Evolutionary conservation across 1,284 basidiomycete genomes (phyloP).

Genomic region (Tylopilus sp.): DNA sequence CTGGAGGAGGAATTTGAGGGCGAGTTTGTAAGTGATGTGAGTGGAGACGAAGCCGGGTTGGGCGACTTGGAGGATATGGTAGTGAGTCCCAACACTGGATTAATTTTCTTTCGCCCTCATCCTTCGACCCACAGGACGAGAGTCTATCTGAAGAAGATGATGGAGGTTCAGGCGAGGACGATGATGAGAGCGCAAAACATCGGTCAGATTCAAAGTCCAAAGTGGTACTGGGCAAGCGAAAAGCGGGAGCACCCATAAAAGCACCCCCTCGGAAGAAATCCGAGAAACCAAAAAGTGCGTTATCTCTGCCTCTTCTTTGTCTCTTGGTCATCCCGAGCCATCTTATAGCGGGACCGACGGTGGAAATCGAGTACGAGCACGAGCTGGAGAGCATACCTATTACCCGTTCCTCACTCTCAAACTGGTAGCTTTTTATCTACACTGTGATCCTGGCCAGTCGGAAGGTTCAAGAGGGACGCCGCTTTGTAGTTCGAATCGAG

Average conservation of each 20-base stretch:
- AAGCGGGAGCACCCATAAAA: slow-evolving; percentile 42
- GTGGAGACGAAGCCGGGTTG: slow-evolving; percentile 56
- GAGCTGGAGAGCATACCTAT: slow-evolving; percentile 74
- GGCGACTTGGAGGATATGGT: slow-evolving; percentile 70
- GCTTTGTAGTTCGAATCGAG: too few relatives aligned
- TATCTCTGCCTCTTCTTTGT: slow-evolving; percentile 2
- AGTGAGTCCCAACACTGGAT: slow-evolving; percentile 36
- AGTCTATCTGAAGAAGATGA: slow-evolving; percentile 21
- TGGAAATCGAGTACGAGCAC: slow-evolving; percentile 94
- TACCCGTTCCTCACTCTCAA: slow-evolving; percentile 51
- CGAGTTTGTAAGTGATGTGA: slow-evolving; percentile 85
- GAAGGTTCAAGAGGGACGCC: not conserved
- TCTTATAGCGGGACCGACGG: slow-evolving; percentile 62
- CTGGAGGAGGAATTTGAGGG: slow-evolving; percentile 60
- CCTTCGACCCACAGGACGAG: slow-evolving; percentile 11
- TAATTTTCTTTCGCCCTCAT: slow-evolving; percentile 1
- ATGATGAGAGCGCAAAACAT: slow-evolving; percentile 33
- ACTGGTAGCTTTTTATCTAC: slow-evolving; percentile 45
- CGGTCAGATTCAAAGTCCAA: slow-evolving; percentile 39
- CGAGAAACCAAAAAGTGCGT: slow-evolving; percentile 58
- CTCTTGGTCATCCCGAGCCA: slow-evolving; percentile 15
- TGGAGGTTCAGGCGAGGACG: slow-evolving; percentile 40
- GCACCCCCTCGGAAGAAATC: slow-evolving; percentile 45
- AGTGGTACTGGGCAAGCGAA: slow-evolving; percentile 62
- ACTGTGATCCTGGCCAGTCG: not conserved